Conservation (phyloP, 1,139 yeast genomes). For the Suhomyces kunorum region DNA sequence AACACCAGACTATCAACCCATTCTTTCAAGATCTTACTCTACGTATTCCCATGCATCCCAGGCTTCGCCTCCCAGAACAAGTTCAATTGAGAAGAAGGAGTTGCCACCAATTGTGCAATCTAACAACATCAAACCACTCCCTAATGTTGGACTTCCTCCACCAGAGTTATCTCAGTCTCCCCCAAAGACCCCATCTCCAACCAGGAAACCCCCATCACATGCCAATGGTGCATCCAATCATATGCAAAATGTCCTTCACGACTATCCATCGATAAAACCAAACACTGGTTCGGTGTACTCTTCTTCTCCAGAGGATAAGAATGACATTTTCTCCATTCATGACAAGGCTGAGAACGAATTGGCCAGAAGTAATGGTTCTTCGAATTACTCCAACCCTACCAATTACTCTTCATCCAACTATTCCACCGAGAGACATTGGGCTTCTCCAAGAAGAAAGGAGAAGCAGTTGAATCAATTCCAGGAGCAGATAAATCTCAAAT, state of each 20-base stretch:
- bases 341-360: slow-evolving; percentile 15
- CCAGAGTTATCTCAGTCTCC: slow-evolving; percentile 13
- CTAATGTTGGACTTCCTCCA: slow-evolving; percentile 11
- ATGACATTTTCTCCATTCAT: slow-evolving; percentile 33
- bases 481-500: slow-evolving; percentile 41
- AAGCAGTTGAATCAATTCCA: slow-evolving; percentile 40
- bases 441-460: slow-evolving; percentile 50
- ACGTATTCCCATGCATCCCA: slow-evolving; percentile 21
- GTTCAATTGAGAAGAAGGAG: neutral
- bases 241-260: slow-evolving; percentile 1
- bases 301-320: slow-evolving; percentile 29
- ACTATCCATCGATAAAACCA: slow-evolving; percentile 11
- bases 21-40: slow-evolving; percentile 38
- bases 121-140: slow-evolving; percentile 4
- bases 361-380: slow-evolving; percentile 18
- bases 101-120: slow-evolving; percentile 8
- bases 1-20: slow-evolving; percentile 38
- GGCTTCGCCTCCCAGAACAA: slow-evolving; percentile 7
- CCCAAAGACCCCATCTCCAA: slow-evolving; percentile 24
- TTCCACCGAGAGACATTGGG: slow-evolving; percentile 49
- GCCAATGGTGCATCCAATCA: slow-evolving; percentile 3
- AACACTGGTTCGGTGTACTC: slow-evolving; percentile 15
- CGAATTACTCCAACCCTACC: slow-evolving; percentile 23
- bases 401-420: slow-evolving; percentile 49
- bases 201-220: slow-evolving; percentile 26